A percentile compares a stretch with the other conserved stretches of the same genome.
These are phyloP conservation scores for Pelargonium cotyledonis DNA, from an alignment of 441 rosid genomes.

Conservation along the genomic window DNA sequence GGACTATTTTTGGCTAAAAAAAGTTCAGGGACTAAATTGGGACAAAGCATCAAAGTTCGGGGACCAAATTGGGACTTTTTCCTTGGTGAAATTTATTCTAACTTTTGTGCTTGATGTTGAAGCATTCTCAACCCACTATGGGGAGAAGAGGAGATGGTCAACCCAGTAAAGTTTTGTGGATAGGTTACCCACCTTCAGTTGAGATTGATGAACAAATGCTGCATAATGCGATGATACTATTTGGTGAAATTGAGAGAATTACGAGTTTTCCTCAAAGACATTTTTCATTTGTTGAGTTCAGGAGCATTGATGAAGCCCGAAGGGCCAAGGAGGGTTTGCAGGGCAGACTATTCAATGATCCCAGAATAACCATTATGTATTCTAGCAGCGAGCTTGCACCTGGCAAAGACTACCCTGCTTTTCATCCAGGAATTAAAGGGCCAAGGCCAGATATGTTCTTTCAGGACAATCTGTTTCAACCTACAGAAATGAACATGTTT, in stretches of 20 bases:
- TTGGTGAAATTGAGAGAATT: slow-evolving; percentile 93
- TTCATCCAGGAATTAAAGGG: slow-evolving; percentile 54
- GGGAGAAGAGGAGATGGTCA: slow-evolving; percentile 49
- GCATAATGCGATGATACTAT: slow-evolving; percentile 91
- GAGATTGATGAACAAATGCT: slow-evolving; percentile 90
- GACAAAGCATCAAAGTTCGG: no score
- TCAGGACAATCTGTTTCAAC: slow-evolving; percentile 40
- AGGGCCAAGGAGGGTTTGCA: slow-evolving; percentile 90
- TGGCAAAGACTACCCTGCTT: slow-evolving; percentile 43
- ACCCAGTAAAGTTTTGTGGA: slow-evolving; percentile 78
- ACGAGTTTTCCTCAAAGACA: slow-evolving; percentile 77
- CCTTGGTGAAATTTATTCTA: no score
- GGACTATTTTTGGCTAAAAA: no score
- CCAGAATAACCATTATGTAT: slow-evolving; percentile 82
- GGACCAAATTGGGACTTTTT: no score
- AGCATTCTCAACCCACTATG: slow-evolving; percentile 49
- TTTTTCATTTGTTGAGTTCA: slow-evolving; percentile 86
- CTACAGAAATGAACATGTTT: slow-evolving; percentile 38
- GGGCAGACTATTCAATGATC: slow-evolving; percentile 82
- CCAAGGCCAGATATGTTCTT: slow-evolving; percentile 47
- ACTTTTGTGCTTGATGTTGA: slow-evolving; percentile 23
- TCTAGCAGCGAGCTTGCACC: slow-evolving; percentile 65
- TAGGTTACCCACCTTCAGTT: slow-evolving; percentile 90
- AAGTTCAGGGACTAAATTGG: no score
- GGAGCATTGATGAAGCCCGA: slow-evolving; percentile 91